phyloP scores from a whole-genome alignment of 352 stramenopile species.

The Plasmopara muralis region DNA sequence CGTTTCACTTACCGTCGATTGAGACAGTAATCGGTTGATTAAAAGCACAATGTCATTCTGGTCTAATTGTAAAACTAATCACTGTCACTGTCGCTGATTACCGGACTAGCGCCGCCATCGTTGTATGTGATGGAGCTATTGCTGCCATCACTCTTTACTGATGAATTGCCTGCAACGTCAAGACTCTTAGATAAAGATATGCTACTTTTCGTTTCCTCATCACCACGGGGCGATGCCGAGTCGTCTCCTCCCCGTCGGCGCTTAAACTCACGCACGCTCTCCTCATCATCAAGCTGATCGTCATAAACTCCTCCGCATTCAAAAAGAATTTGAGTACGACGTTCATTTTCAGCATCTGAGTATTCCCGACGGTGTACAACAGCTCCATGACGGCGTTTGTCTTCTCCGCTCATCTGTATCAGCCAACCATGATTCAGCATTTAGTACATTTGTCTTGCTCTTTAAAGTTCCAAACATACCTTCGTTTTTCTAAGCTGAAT shows the following conservation, averaged over 20 bases:
- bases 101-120: constrained; percentile 47
- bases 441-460: too few relatives aligned
- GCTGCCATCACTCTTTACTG: constrained; percentile 19
- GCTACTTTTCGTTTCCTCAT: constrained; percentile 44
- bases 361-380: constrained; percentile 73
- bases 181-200: constrained; percentile 21
- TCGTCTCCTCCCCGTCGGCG: constrained; percentile 37
- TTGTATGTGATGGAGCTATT: constrained; percentile 21
- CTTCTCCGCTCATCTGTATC: constrained; percentile 50
- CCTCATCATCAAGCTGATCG: constrained; percentile 55
- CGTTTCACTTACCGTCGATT: too few relatives aligned
- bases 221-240: constrained; percentile 13
- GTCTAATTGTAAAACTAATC: constrained; percentile 25
- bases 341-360: constrained; percentile 56
- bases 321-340: constrained; percentile 50
- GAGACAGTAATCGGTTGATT: too few relatives aligned
- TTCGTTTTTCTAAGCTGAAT: constrained; percentile 83
- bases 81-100: constrained; percentile 75
- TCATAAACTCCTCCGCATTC: constrained; percentile 64
- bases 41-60: not conserved
- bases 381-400: constrained; percentile 70
- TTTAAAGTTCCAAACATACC: constrained; percentile 15
- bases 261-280: constrained; percentile 58
- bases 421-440: not conserved
- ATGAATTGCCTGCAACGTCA: constrained; percentile 17